Evolutionary conservation across 2,329 filamentous ascomycete genomes (phyloP).

Genomic region (Didymella arachidicola): DNA sequence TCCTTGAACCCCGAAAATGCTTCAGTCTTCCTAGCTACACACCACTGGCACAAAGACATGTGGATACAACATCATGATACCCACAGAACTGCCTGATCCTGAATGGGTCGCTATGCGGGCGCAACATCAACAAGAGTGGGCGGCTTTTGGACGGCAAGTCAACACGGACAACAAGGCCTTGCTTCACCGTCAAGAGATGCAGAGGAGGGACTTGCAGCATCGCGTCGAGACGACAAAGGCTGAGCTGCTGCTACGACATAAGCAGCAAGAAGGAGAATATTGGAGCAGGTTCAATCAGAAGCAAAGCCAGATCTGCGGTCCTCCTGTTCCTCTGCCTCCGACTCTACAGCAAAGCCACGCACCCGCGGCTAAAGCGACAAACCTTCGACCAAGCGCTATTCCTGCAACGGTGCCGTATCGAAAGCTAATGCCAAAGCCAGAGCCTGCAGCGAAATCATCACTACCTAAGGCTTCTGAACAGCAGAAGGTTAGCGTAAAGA

Average conservation of each 20-base stretch:
- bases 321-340: not conserved
- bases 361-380: not conserved
- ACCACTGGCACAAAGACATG: not conserved
- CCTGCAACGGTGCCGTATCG: not conserved
- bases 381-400: not conserved
- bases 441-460: not conserved
- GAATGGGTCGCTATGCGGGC: slow-evolving; percentile 5
- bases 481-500: not conserved
- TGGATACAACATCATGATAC: not conserved
- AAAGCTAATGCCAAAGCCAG: not conserved
- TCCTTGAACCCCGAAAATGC: not conserved
- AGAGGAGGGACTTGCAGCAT: not conserved
- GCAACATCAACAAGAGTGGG: slow-evolving; percentile 3
- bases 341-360: not conserved
- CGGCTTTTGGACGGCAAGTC: not conserved
- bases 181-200: not conserved
- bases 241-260: slow-evolving; percentile 3
- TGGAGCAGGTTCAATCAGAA: not conserved
- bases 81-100: not conserved
- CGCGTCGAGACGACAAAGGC: not conserved
- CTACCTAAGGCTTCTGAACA: not conserved
- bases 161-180: not conserved
- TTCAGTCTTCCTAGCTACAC: too few species aligned
- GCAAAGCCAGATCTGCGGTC: not conserved
- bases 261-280: slow-evolving; percentile 3